Conservation (phyloP, 208 protist species). For the Trypanosoma grayi region DNA sequence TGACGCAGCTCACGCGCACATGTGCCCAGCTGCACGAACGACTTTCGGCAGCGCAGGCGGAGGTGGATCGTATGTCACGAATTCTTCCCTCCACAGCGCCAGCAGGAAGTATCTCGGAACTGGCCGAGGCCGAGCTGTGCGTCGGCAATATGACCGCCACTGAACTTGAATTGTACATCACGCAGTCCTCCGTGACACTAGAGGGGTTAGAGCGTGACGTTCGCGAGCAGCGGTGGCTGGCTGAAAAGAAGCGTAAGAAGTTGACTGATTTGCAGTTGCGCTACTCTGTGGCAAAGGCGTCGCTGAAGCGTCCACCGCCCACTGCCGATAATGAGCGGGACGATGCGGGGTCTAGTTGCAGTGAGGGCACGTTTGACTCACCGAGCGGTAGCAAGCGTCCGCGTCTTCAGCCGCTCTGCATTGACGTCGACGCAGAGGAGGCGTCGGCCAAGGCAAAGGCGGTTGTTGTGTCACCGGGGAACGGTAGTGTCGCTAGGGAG, state of each 20-base stretch:
- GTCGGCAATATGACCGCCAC: constrained; percentile 59
- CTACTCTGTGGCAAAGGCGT: constrained; percentile 30
- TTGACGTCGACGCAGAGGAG: constrained; percentile 19
- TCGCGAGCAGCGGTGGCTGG: constrained; percentile 41
- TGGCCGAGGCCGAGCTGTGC: constrained; percentile 8
- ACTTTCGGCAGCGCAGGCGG: constrained; percentile 33
- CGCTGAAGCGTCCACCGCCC: neutral
- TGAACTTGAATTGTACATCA: constrained; percentile 75
- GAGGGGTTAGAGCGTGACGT: constrained; percentile 46
- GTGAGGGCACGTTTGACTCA: neutral
- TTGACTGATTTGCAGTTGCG: constrained; percentile 32
- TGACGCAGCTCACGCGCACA: constrained; percentile 43
- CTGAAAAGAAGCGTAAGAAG: constrained; percentile 39
- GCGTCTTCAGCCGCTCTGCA: neutral
- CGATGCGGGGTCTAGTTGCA: neutral
- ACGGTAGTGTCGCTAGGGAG: neutral
- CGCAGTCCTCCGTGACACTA: constrained; percentile 45
- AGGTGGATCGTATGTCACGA: constrained; percentile 48
- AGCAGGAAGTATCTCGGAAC: neutral
- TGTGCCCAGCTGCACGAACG: constrained; percentile 68
- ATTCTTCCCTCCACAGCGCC: constrained; percentile 33
- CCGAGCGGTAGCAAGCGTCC: neutral
- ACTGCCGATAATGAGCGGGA: neutral
- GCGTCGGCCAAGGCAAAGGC: neutral
- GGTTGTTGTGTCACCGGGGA: constrained; percentile 9